A percentile compares a stretch with the other conserved stretches of the same genome.
These are phyloP conservation scores for Dentiscutata heterogama DNA, from an alignment of 371 early-diverging fungal species.

Conservation along the genomic window DNA sequence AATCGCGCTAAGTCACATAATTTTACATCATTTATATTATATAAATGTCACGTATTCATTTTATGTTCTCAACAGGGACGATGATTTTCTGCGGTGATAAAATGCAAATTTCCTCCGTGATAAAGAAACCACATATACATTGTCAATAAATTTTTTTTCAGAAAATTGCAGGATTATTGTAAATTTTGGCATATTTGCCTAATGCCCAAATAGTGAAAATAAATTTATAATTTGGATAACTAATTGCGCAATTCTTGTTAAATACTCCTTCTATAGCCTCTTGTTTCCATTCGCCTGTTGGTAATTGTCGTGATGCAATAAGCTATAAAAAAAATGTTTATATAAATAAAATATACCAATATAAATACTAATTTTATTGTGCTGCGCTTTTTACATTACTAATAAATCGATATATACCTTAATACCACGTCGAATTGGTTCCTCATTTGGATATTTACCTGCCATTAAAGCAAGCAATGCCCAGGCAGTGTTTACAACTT, in stretches of 20 bases:
- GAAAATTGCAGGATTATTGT: conserved; percentile 48
- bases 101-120: too few species aligned
- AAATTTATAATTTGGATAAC: conserved; percentile 97
- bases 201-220: conserved; percentile 96
- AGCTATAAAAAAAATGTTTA: conserved; percentile 60
- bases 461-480: conserved; percentile 90
- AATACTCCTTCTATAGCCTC: conserved; percentile 98
- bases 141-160: neutral
- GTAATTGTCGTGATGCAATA: conserved; percentile 86
- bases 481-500: conserved; percentile 95
- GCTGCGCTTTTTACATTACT: too few species aligned
- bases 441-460: conserved; percentile 85
- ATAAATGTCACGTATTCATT: too few species aligned
- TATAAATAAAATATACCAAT: neutral
- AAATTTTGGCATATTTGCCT: conserved; percentile 83
- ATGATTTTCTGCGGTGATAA: too few species aligned
- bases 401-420: conserved; percentile 47
- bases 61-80: too few species aligned
- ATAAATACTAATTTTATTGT: too few species aligned
- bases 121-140: too few species aligned
- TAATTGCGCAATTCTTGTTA: conserved; percentile 93
- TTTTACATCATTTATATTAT: too few species aligned
- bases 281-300: conserved; percentile 95
- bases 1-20: too few species aligned
- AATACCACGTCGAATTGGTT: conserved; percentile 81